These are phyloP conservation scores for Quercus lobata DNA, from an alignment of 331 rosid genomes.

Conservation along the genomic window DNA sequence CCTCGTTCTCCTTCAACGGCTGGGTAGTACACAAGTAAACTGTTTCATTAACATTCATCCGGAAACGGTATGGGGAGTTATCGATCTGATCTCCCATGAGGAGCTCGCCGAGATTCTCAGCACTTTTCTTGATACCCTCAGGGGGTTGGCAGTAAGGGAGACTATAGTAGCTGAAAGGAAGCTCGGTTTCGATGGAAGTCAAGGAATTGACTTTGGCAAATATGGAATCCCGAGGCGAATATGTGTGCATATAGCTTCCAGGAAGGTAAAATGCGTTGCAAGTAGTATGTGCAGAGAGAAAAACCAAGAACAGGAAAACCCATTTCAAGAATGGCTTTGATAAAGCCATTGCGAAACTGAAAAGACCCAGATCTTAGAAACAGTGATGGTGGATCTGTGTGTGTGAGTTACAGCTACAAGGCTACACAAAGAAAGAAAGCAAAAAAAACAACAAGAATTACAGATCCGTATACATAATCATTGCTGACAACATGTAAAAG, in stretches of 20 bases:
- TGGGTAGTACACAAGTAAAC: conserved; percentile 69
- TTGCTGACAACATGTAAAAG: too few species aligned
- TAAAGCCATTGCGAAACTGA: conserved; percentile 42
- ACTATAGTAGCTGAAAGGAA: conserved; percentile 83
- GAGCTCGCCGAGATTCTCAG: conserved; percentile 95
- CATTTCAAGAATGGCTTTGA: conserved; percentile 24
- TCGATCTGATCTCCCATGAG: conserved; percentile 97
- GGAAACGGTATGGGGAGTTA: conserved; percentile 73
- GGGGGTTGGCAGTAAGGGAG: conserved; percentile 77
- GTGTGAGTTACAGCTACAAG: conserved; percentile 24
- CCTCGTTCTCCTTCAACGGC: conserved; percentile 58
- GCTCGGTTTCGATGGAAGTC: conserved; percentile 96
- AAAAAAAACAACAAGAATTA: too few species aligned
- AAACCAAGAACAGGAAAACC: conserved; percentile 33
- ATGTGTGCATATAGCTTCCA: conserved; percentile 89
- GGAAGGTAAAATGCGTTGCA: conserved; percentile 76
- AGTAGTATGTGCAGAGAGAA: conserved; percentile 32
- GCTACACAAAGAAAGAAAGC: too few species aligned
- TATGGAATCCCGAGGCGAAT: conserved; percentile 44
- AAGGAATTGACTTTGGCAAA: conserved; percentile 81
- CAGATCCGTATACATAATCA: too few species aligned
- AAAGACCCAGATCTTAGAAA: neutral
- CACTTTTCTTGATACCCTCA: conserved; percentile 77
- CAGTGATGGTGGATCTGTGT: conserved; percentile 7
- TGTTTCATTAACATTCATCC: conserved; percentile 74